Evolutionary conservation across 1,284 basidiomycete genomes (phyloP), one percentile per base, ranked within the genome.

Genomic region (Psilocybe mexicana): DNA sequence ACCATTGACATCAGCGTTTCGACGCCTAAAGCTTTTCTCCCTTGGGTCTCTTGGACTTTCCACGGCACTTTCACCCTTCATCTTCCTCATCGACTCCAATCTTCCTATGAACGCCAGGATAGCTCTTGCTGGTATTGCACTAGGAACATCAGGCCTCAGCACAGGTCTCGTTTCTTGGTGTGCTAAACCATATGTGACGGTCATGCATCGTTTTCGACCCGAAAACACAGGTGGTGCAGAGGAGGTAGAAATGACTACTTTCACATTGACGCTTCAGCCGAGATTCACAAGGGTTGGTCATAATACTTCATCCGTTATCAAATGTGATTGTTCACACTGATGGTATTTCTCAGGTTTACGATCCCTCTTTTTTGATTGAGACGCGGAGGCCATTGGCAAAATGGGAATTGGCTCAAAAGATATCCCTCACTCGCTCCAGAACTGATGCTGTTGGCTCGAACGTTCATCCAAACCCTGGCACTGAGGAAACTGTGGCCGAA

Each of bases 11-110:
- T 68, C 76, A 46, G 90, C 90, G 0, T 94, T 92, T 74, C 82
- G 84, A 46, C 82, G 85, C 6, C 80, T 93, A 56, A 95, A 95
- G 69, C 73, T 93, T 25, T 94, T 95, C 74, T 94, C 93, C 7
- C 74, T 95, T 2, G 84, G 85, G 43, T 93, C 92, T 1, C 80
- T 95, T 51, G 80, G 80, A 3, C 81, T 94, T 47, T 88, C 90
- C n/a, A 73, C 78, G 53, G 76, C 83, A 2, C 76, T 94, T 65
- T 80, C 89, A 0, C 93, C 93, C 1, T 83, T 94, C 72, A 84
- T 96, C 58, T 88, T 95, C 70, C 71, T 93, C 45, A 80, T 93
- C 58, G 90, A 93, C 60, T 90, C 90, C 5, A 82, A 82, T 26
- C 79, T 96, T 12, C 89, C 91, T 0, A 67, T 82, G 42, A 79